These are phyloP conservation scores for Septoria linicola DNA, from an alignment of 2,329 filamentous ascomycete species.

Conservation along the genomic window DNA sequence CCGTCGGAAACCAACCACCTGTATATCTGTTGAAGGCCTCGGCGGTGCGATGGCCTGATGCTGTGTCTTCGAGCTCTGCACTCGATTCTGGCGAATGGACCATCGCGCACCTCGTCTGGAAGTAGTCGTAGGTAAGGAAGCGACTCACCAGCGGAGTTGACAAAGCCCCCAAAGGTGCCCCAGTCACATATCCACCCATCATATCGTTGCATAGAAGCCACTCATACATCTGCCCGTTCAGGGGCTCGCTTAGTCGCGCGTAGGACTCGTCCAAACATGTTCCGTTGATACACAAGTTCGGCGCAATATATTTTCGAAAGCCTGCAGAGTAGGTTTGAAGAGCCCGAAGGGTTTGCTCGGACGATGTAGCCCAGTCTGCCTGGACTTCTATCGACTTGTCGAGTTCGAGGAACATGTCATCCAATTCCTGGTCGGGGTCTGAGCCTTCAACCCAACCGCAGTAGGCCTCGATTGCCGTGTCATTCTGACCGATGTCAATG, in stretches of 20 bases:
- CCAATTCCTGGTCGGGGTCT: neutral
- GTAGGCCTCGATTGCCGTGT: neutral
- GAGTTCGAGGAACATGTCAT: neutral
- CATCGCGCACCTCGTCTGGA: neutral
- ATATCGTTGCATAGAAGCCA: conserved; percentile 3
- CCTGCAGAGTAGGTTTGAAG: neutral
- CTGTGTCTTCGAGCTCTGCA: neutral
- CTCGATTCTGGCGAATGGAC: neutral
- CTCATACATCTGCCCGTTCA: neutral
- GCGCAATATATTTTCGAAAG: neutral
- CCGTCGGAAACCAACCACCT: conserved; percentile 56
- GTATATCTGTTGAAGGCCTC: conserved; percentile 58
- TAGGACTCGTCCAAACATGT: neutral
- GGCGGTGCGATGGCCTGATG: conserved; percentile 44
- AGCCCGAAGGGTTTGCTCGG: neutral
- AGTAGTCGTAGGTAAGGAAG: conserved; percentile 9
- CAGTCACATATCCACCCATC: neutral
- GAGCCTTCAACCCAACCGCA: neutral
- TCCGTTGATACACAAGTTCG: neutral
- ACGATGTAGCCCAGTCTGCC: neutral
- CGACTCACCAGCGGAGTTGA: neutral
- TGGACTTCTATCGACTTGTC: neutral
- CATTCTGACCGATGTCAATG: neutral
- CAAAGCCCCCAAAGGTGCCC: neutral
- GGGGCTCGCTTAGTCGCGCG: neutral